A percentile compares a stretch with the other conserved stretches of the same genome.
phyloP scores from a whole-genome alignment of 768 basidiomycete genomes.

The Hygrophorus pudorinus region DNA sequence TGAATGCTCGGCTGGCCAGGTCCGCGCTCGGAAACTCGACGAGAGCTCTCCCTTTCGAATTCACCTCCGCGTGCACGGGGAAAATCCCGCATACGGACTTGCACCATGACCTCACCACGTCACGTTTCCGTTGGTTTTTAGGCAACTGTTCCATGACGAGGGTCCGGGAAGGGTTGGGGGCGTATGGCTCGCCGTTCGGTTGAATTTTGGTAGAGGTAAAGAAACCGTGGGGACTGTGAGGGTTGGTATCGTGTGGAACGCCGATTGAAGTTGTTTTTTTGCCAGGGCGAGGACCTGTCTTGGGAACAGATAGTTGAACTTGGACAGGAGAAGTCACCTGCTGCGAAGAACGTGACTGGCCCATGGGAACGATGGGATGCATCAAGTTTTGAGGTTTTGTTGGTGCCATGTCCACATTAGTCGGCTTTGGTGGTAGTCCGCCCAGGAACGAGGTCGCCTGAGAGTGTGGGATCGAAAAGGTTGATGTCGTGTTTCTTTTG shows the following conservation, averaged over 20 bases:
- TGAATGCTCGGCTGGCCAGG: slow-evolving; percentile 37
- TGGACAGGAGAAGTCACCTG: not conserved
- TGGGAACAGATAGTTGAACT: not conserved
- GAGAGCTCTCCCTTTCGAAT: slow-evolving; percentile 30
- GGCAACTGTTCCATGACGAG: slow-evolving; percentile 50
- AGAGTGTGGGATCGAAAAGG: not conserved
- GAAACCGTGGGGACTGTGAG: slow-evolving; percentile 35
- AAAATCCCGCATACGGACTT: slow-evolving; percentile 24
- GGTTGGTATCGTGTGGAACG: slow-evolving; percentile 35
- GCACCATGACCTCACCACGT: slow-evolving; percentile 36
- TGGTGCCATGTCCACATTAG: not conserved
- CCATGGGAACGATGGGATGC: not conserved
- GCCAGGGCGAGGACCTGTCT: slow-evolving; percentile 5
- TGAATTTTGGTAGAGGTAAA: slow-evolving; percentile 22
- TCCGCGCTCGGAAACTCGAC: slow-evolving; percentile 39
- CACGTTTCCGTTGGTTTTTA: slow-evolving; percentile 31
- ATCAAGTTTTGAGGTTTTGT: too few relatives aligned
- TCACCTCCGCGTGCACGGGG: slow-evolving; percentile 33
- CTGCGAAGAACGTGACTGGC: slow-evolving; percentile 13
- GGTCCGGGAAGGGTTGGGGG: slow-evolving; percentile 39
- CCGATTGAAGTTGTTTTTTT: slow-evolving; percentile 24
- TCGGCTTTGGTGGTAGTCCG: not conserved
- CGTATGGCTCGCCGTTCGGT: slow-evolving; percentile 19
- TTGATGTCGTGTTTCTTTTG: not conserved
- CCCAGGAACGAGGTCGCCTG: not conserved